These are phyloP conservation scores for Tephrocybe sp. DNA, from an alignment of 768 basidiomycete species.

Conservation along the genomic window DNA sequence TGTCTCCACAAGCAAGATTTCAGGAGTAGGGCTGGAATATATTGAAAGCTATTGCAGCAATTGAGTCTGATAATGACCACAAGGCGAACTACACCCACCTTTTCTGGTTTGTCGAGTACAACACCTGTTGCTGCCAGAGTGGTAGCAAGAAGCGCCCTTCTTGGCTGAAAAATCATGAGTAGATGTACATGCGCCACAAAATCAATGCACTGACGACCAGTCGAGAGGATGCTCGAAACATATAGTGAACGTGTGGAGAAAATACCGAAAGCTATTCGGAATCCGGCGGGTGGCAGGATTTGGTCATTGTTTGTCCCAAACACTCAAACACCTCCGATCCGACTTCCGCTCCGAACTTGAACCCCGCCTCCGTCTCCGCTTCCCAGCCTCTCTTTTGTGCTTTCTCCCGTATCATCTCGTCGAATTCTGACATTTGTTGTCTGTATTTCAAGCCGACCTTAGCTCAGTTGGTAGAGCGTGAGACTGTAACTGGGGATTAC, in stretches of 20 bases:
- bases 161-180: constrained; percentile 27
- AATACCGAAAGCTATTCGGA: constrained; percentile 1
- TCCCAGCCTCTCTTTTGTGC: no score
- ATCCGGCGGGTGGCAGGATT: constrained; percentile 2
- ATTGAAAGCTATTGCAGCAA: constrained; percentile 67
- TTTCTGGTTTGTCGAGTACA: constrained; percentile 28
- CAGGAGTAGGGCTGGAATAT: constrained; percentile 62
- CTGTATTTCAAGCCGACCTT: no score
- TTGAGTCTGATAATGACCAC: neutral
- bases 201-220: constrained; percentile 8
- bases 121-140: constrained; percentile 30
- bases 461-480: constrained; percentile 49
- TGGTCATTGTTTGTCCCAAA: constrained; percentile 1
- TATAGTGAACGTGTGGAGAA: neutral
- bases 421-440: no score
- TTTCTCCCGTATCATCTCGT: no score
- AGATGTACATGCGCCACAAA: no score
- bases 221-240: constrained; percentile 19
- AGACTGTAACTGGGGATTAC: no score
- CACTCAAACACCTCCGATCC: neutral
- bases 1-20: constrained; percentile 70
- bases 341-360: no score
- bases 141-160: constrained; percentile 32
- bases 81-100: constrained; percentile 22
- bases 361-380: no score